These are phyloP conservation scores for Fusarium pseudoanthophilum DNA, from an alignment of 2,329 filamentous ascomycete genomes.

Conservation along the genomic window DNA sequence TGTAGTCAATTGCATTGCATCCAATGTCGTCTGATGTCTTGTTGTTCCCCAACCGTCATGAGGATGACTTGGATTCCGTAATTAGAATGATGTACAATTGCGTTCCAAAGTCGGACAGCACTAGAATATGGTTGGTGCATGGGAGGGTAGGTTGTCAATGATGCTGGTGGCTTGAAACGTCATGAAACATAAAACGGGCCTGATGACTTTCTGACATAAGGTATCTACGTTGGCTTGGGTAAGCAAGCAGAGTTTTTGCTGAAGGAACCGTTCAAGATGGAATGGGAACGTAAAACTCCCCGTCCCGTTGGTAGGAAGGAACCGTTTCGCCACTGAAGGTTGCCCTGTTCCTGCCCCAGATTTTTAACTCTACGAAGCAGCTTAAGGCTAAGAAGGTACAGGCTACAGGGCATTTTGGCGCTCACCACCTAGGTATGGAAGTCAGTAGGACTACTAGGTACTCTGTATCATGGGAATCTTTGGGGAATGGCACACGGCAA, in stretches of 20 bases:
- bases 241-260: conserved; percentile 16
- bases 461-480: neutral
- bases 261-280: conserved; percentile 9
- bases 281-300: conserved; percentile 36
- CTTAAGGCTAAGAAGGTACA: neutral
- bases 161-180: conserved; percentile 27
- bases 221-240: conserved; percentile 8
- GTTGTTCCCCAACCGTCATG: neutral
- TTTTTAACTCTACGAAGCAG: conserved; percentile 34
- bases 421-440: neutral
- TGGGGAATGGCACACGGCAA: neutral
- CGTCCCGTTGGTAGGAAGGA: conserved; percentile 26
- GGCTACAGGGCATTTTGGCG: neutral
- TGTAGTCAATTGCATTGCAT: neutral
- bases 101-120: conserved; percentile 1
- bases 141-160: conserved; percentile 8
- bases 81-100: neutral
- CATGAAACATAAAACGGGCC: conserved; percentile 31
- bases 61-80: neutral
- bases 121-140: conserved; percentile 10
- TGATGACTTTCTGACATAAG: conserved; percentile 7
- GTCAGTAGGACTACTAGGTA: neutral
- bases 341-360: conserved; percentile 24
- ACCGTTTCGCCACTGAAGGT: conserved; percentile 36
- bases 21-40: neutral